These are phyloP conservation scores for Trichoderma hamatum DNA, from an alignment of 2,329 filamentous ascomycete species.

Conservation along the genomic window DNA sequence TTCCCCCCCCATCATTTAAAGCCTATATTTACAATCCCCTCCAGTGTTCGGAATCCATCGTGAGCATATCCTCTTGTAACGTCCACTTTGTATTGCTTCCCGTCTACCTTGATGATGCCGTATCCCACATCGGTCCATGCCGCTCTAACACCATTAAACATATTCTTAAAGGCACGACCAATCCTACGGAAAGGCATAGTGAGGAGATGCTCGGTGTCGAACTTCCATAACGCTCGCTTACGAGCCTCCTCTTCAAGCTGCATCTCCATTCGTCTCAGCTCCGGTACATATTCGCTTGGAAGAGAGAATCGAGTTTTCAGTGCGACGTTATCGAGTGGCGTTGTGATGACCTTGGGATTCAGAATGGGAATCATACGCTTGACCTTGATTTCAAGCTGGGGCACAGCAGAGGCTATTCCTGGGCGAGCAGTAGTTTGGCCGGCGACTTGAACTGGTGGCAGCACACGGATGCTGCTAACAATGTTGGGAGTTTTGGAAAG, in stretches of 20 bases:
- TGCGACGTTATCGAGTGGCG: conserved; percentile 40
- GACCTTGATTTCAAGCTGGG: conserved; percentile 57
- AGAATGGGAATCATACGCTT: conserved; percentile 55
- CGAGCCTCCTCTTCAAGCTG: conserved; percentile 44
- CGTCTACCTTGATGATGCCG: conserved; percentile 52
- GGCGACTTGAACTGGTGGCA: conserved; percentile 48
- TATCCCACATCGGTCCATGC: conserved; percentile 62
- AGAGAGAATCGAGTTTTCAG: conserved; percentile 46
- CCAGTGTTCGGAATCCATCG: conserved; percentile 61
- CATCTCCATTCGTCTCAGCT: conserved; percentile 38
- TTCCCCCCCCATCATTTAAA: conserved; percentile 24
- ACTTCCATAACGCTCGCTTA: conserved; percentile 48
- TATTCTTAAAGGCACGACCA: conserved; percentile 44
- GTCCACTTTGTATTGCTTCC: conserved; percentile 59
- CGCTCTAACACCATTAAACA: conserved; percentile 52
- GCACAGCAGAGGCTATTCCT: conserved; percentile 29
- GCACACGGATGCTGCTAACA: conserved; percentile 59
- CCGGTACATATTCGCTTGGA: conserved; percentile 44
- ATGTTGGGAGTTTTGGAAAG: conserved; percentile 60
- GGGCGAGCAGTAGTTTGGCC: conserved; percentile 28
- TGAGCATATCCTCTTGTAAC: conserved; percentile 60
- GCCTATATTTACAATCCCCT: conserved; percentile 52
- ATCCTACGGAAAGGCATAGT: conserved; percentile 60
- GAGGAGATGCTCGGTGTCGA: conserved; percentile 59
- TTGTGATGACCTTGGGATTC: conserved; percentile 47